Base-by-base conservation (phyloP, 805 yeast genomes). In the Starmerella roubikii region DNA sequence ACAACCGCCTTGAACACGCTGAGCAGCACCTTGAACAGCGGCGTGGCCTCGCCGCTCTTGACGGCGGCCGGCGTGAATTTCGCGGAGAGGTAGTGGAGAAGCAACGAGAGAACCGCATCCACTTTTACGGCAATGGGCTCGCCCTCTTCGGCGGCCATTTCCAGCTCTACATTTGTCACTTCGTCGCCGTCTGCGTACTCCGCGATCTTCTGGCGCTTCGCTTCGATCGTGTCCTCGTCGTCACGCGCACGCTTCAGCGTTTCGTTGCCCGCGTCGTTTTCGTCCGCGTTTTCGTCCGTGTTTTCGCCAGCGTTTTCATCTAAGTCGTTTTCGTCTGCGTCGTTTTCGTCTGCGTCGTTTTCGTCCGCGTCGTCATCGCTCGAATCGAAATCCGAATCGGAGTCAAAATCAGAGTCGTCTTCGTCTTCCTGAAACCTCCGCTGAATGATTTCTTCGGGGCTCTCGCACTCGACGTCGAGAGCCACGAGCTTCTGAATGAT, bases 381-480 rank as follows among this genome's bases (percentile, higher is more conserved):
- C n/a, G 47, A 57, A 4, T 49, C 57, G 11, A 54, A 62, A 3
- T 49, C 56, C 13, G 31, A 20, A 27, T 56, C 59, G 11, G 55
- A 63, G 2, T 59, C 67, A 12, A 18, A 16, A 12, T 61, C 67
- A 3, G 44, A 44, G n/a, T 44, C 53, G 15, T 45, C 54, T 10
- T 53, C 60, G 12, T 50, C 54, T 52, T 18, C 35, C 11, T 54
- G 62, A 60, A 4, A 55, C 17, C 28, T 27, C 13, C 29, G 20
- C 32, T 34, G 31, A 3, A 23, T 7, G 2, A 59, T 67, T 8
- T 62, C 72, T 41, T 83, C 61, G 50, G 80, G 91, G 54, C 82
- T 84, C 53, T 84, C 94, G 41, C 86, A 65, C 57, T 85, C 97
- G 4, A 86, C 95, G 59, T 88, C 98, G 34, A 91, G 65, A 47